These are phyloP conservation scores for Boletus insuetus DNA, from an alignment of 768 basidiomycete genomes.

Conservation along the genomic window DNA sequence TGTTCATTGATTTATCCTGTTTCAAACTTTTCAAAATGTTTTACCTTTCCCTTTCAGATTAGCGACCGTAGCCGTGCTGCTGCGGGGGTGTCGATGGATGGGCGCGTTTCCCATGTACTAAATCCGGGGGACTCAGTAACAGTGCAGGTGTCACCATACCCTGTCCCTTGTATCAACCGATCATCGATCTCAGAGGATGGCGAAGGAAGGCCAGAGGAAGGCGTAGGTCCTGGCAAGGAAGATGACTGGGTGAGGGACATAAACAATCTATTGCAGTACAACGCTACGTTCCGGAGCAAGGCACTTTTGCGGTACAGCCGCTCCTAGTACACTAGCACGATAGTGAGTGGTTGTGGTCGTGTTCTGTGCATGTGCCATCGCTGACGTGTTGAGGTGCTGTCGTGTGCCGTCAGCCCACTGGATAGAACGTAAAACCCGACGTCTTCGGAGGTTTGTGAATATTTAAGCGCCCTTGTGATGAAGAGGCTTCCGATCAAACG, in stretches of 20 bases:
- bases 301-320: slow-evolving; percentile 75
- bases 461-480: neutral
- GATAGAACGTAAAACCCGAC: neutral
- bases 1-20: neutral
- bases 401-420: slow-evolving; percentile 2
- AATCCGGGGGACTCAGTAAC: slow-evolving; percentile 83
- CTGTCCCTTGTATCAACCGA: slow-evolving; percentile 90
- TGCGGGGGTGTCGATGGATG: slow-evolving; percentile 92
- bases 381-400: slow-evolving; percentile 1
- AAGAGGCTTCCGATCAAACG: neutral
- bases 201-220: slow-evolving; percentile 49
- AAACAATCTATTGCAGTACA: slow-evolving; percentile 92
- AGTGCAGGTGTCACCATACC: slow-evolving; percentile 81
- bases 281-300: slow-evolving; percentile 90
- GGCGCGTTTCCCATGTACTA: slow-evolving; percentile 78
- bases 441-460: neutral
- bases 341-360: slow-evolving; percentile 10
- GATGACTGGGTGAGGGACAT: slow-evolving; percentile 98
- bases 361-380: neutral
- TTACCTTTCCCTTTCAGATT: slow-evolving; percentile 48
- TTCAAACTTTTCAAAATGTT: no score
- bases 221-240: slow-evolving; percentile 75
- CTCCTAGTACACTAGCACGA: slow-evolving; percentile 21
- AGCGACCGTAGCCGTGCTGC: slow-evolving; percentile 81
- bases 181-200: slow-evolving; percentile 65